Percentiles rank a stretch among this genome's conserved stretches.
Conservation (phyloP, 2,329 filamentous ascomycete species). For the Arthrobotrys sphaeroides region DNA sequence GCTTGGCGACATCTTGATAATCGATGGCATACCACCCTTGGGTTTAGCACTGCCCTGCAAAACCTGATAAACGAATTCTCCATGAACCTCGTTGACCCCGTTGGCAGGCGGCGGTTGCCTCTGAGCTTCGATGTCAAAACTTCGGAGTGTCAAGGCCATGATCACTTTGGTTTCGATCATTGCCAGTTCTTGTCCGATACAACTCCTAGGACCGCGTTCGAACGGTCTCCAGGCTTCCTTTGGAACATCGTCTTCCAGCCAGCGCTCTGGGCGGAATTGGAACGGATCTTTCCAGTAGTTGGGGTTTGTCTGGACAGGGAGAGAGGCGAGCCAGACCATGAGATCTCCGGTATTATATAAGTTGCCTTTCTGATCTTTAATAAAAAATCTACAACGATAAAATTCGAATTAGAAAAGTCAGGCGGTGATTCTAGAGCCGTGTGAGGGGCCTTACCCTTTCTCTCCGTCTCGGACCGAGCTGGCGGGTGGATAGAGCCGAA, state of each 20-base stretch:
- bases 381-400: constrained; percentile 59
- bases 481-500: constrained; percentile 67
- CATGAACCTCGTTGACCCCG: constrained; percentile 54
- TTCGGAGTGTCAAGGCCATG: constrained; percentile 65
- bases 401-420: neutral
- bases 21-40: constrained; percentile 55
- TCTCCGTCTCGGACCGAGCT: constrained; percentile 62
- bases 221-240: constrained; percentile 67
- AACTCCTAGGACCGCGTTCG: constrained; percentile 67
- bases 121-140: constrained; percentile 65
- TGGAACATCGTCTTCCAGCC: constrained; percentile 59
- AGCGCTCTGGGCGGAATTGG: constrained; percentile 66
- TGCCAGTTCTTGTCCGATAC: constrained; percentile 69
- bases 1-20: constrained; percentile 34
- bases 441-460: constrained; percentile 17
- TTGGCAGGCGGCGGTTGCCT: constrained; percentile 57
- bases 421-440: neutral
- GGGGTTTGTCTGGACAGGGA: constrained; percentile 61
- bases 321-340: constrained; percentile 62
- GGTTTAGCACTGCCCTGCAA: constrained; percentile 56
- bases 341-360: constrained; percentile 63
- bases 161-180: constrained; percentile 66
- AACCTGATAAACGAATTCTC: constrained; percentile 56
- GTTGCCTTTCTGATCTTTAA: constrained; percentile 62
- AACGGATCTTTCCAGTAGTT: constrained; percentile 63